Evolutionary conservation across 345 rosid genomes (phyloP).

Genomic region (Ceriops zippeliana): DNA sequence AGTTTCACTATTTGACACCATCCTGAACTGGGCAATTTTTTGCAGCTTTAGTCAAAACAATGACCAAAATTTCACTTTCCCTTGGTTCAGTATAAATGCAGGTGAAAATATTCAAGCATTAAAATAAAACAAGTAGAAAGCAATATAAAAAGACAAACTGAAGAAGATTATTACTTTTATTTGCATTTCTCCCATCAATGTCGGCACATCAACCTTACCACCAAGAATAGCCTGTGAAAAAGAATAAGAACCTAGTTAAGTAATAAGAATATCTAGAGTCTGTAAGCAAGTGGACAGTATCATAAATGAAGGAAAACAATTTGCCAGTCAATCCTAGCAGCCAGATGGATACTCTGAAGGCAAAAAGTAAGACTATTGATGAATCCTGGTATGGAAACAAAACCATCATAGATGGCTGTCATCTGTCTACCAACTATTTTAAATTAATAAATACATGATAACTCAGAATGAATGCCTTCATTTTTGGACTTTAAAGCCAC

Average conservation of each 20-base stretch:
- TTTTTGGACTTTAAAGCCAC: not conserved
- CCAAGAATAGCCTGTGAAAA: slow-evolving; percentile 81
- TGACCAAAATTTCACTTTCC: slow-evolving; percentile 1
- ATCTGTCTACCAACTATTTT: too few species aligned
- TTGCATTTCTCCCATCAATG: slow-evolving; percentile 60
- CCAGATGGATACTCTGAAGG: not conserved
- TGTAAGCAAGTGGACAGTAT: not conserved
- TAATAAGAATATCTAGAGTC: slow-evolving; percentile 2
- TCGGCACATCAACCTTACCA: slow-evolving; percentile 78
- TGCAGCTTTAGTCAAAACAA: not conserved
- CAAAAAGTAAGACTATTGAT: not conserved
- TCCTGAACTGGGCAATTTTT: slow-evolving; percentile 2
- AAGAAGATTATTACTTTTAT: slow-evolving; percentile 47
- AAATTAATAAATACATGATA: not conserved
- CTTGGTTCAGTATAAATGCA: not conserved
- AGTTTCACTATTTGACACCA: not conserved
- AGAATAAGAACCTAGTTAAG: slow-evolving; percentile 16
- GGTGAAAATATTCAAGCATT: slow-evolving; percentile 1
- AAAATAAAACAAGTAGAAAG: not conserved
- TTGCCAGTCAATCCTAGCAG: not conserved
- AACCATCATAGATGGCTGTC: not conserved
- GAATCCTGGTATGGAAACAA: not conserved
- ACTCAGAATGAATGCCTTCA: not conserved
- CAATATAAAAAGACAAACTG: slow-evolving; percentile 1
- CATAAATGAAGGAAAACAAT: not conserved